A percentile compares a stretch with the other conserved stretches of the same genome.
Conservation (phyloP, 345 rosid species). For the Turnera subulata region DNA sequence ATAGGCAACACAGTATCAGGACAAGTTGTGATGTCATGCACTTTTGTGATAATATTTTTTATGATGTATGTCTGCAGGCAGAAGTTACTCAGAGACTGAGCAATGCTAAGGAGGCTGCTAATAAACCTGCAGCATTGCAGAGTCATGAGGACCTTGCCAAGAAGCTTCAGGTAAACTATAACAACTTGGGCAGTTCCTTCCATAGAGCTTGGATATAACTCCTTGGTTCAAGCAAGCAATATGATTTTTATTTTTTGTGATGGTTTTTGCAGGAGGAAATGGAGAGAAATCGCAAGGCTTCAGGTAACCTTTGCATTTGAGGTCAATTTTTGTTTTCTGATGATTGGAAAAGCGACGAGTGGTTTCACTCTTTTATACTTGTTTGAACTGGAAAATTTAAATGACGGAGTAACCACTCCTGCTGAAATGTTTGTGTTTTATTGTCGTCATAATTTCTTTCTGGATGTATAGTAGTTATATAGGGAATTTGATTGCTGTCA, state of each 20-base stretch:
- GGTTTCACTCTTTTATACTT: neutral
- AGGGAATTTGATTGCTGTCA: neutral
- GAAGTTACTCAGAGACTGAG: constrained; percentile 93
- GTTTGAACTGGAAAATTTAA: neutral
- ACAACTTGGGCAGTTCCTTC: neutral
- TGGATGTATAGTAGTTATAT: neutral
- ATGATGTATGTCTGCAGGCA: constrained; percentile 38
- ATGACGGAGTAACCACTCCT: too few relatives aligned
- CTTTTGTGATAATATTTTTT: too few relatives aligned
- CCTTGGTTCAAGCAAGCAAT: neutral
- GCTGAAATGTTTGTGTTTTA: neutral
- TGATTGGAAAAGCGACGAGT: neutral
- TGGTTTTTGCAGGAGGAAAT: constrained; percentile 75
- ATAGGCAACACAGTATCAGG: too few relatives aligned
- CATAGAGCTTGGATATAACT: neutral
- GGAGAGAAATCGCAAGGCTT: constrained; percentile 77
- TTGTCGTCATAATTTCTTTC: neutral
- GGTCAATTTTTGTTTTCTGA: neutral
- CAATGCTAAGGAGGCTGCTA: constrained; percentile 78
- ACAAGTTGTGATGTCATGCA: too few relatives aligned
- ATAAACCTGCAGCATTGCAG: constrained; percentile 57
- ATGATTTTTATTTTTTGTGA: too few relatives aligned
- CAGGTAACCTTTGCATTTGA: constrained; percentile 42
- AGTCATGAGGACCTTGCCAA: constrained; percentile 95
- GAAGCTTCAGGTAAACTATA: constrained; percentile 73